These are phyloP conservation scores for Jaltomata sinuosa DNA, from an alignment of 257 asterid species.

Conservation along the genomic window DNA sequence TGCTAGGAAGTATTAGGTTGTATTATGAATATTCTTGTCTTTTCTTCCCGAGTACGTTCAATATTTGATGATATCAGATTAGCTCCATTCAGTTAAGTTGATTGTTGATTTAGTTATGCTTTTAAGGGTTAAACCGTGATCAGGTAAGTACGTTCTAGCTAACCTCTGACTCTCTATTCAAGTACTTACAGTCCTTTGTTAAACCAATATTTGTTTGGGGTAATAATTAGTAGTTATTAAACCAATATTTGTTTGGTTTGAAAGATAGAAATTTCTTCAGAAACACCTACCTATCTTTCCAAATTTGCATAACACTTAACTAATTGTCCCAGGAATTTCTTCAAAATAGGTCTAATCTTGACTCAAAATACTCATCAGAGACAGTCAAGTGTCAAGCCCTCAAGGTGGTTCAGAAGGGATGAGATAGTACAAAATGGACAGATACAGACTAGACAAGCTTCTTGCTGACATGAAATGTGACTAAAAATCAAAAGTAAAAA, in stretches of 20 bases:
- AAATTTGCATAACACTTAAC: background rate
- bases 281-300: background rate
- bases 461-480: background rate
- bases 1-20: no score
- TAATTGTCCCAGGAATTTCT: background rate
- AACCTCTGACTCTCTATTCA: no score
- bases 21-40: no score
- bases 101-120: no score
- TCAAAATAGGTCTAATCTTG: background rate
- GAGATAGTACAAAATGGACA: background rate
- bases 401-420: background rate
- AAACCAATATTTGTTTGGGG: no score
- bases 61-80: no score
- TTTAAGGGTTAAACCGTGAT: no score
- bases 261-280: background rate
- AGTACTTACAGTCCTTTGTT: no score
- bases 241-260: background rate
- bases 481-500: background rate
- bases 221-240: no score
- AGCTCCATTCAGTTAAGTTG: no score
- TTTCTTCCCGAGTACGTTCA: no score
- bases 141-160: no score
- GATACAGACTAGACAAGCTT: background rate
- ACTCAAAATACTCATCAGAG: background rate
- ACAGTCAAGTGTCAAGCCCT: background rate